phyloP scores from a whole-genome alignment of 306 rosid species.

The Sicyos edulis region DNA sequence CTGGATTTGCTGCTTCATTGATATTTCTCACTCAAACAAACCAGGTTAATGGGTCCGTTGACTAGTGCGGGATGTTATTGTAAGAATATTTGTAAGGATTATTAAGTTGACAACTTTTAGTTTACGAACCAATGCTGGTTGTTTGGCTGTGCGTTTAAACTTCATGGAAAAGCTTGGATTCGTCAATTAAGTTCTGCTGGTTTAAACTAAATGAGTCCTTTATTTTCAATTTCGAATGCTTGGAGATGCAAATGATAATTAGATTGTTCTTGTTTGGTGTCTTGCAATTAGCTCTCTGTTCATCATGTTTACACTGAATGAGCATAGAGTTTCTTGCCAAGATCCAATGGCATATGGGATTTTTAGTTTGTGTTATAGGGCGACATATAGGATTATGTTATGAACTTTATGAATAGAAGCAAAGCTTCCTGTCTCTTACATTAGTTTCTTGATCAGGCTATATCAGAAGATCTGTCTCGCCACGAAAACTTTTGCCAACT shows the following conservation, averaged over 20 bases:
- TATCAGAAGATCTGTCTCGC: constrained; percentile 50
- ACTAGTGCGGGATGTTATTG: constrained; percentile 3
- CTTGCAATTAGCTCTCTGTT: neutral
- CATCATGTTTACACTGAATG: neutral
- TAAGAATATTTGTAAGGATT: constrained; percentile 5
- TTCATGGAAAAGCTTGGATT: neutral
- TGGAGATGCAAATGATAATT: neutral
- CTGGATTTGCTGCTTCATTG: constrained; percentile 71
- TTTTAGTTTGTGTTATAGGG: neutral
- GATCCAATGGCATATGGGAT: neutral
- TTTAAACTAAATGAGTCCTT: neutral
- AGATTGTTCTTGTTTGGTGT: neutral
- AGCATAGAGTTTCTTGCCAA: neutral
- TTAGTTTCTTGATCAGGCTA: constrained; percentile 41
- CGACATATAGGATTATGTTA: neutral
- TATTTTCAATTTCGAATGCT: neutral
- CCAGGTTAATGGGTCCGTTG: constrained; percentile 44
- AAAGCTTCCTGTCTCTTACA: neutral
- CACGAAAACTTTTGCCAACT: constrained; percentile 44
- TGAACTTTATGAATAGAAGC: constrained; percentile 3
- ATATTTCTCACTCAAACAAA: constrained; percentile 51
- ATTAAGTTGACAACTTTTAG: constrained; percentile 1
- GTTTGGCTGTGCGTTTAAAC: neutral
- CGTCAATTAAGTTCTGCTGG: neutral
- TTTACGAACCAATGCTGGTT: neutral